Conservation (phyloP, 2,329 filamentous ascomycete genomes). For the Trichoderma sp. region DNA sequence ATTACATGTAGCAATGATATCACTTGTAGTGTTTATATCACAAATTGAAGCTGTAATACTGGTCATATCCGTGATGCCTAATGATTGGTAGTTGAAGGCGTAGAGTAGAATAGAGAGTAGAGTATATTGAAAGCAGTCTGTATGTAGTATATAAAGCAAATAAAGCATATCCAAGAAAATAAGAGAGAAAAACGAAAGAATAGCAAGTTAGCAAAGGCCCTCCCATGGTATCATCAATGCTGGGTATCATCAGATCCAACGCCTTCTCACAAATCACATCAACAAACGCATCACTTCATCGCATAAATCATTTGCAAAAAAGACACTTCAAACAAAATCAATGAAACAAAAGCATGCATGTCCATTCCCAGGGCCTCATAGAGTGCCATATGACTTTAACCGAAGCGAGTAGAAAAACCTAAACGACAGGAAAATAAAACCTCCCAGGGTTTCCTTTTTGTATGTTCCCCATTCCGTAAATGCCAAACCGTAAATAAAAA, state of each 20-base stretch:
- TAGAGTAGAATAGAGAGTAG: neutral
- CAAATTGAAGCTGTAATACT: neutral
- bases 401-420: neutral
- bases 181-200: too few species aligned
- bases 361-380: neutral
- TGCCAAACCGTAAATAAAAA: neutral
- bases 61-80: neutral
- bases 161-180: neutral
- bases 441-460: neutral
- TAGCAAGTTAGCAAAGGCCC: neutral
- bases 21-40: neutral
- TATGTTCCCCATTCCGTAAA: neutral
- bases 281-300: neutral
- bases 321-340: neutral
- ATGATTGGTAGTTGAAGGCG: neutral
- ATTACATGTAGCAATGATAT: neutral
- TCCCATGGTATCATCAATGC: neutral
- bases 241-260: neutral
- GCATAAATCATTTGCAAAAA: neutral
- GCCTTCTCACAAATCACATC: neutral
- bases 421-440: constrained; percentile 1
- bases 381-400: neutral
- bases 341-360: neutral
- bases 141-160: neutral
- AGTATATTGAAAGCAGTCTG: neutral